A percentile compares a stretch with the other conserved stretches of the same genome.
These are phyloP conservation scores for Neurospora hispaniola DNA, from an alignment of 495 filamentous ascomycete genomes.

Conservation along the genomic window DNA sequence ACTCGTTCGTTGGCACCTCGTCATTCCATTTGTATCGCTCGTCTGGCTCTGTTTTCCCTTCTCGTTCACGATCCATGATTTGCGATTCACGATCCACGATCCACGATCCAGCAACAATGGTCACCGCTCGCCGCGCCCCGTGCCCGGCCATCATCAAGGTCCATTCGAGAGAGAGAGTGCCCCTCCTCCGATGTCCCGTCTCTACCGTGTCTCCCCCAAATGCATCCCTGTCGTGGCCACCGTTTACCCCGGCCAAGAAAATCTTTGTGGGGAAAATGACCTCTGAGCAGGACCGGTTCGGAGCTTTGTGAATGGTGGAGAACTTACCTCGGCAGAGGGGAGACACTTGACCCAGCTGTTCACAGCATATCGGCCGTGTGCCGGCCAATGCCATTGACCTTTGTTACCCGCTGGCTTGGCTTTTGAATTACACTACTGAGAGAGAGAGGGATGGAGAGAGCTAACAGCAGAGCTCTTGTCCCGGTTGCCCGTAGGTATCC, in stretches of 20 bases:
- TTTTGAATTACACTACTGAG: background rate
- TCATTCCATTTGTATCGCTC: background rate
- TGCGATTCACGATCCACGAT: background rate
- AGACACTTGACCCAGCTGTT: background rate
- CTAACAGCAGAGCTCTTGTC: background rate
- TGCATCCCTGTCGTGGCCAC: background rate
- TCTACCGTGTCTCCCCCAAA: background rate
- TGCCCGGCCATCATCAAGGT: background rate
- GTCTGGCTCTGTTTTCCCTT: background rate
- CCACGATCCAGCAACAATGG: background rate
- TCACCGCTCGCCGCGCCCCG: background rate
- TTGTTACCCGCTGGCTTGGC: background rate
- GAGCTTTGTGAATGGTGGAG: background rate
- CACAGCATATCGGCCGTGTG: background rate
- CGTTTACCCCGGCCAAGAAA: background rate
- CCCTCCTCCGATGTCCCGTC: background rate
- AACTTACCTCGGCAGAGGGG: background rate
- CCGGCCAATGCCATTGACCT: background rate
- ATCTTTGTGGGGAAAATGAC: background rate
- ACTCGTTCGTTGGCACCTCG: conserved; percentile 5
- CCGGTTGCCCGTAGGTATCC: background rate
- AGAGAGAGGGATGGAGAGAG: background rate
- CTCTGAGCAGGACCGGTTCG: background rate
- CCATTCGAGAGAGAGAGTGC: background rate
- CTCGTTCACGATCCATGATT: background rate